Evolutionary conservation across 192 early-diverging fungal genomes (phyloP).

Genomic region (Entrophospora sp.): DNA sequence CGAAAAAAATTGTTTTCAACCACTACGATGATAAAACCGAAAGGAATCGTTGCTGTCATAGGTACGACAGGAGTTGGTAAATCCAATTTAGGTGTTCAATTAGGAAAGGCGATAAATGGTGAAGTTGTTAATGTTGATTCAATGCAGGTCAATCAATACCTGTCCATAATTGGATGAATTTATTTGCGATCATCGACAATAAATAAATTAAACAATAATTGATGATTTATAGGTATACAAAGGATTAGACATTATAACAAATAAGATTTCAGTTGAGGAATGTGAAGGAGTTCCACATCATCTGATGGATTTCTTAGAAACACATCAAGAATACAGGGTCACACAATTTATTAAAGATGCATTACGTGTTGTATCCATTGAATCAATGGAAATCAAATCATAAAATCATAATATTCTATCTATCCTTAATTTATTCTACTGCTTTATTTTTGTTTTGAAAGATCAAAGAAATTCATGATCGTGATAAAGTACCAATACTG

Average conservation of each 20-base stretch:
- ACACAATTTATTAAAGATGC: slow-evolving; percentile 79
- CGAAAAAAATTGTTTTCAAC: too few relatives aligned
- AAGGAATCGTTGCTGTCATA: slow-evolving; percentile 47
- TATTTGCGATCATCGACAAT: too few relatives aligned
- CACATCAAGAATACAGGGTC: slow-evolving; percentile 76
- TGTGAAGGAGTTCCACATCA: slow-evolving; percentile 68
- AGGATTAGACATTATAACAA: slow-evolving; percentile 88
- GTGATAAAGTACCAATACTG: slow-evolving; percentile 69
- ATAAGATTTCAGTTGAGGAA: slow-evolving; percentile 79
- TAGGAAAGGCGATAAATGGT: slow-evolving; percentile 72
- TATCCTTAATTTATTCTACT: background rate
- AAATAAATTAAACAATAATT: too few relatives aligned
- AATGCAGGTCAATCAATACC: slow-evolving; percentile 80
- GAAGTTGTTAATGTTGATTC: slow-evolving; percentile 93
- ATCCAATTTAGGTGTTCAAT: slow-evolving; percentile 80
- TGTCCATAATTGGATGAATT: too few relatives aligned
- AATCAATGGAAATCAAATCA: background rate
- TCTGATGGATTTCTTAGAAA: slow-evolving; percentile 68
- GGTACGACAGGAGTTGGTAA: slow-evolving; percentile 96
- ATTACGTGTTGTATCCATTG: slow-evolving; percentile 40
- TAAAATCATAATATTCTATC: background rate
- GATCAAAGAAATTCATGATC: slow-evolving; percentile 71
- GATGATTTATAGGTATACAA: slow-evolving; percentile 87
- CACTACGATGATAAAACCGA: too few relatives aligned
- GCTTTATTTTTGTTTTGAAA: slow-evolving; percentile 22